Evolutionary conservation across 306 rosid species (phyloP).

Genomic region (Astragalus glycyphyllos): DNA sequence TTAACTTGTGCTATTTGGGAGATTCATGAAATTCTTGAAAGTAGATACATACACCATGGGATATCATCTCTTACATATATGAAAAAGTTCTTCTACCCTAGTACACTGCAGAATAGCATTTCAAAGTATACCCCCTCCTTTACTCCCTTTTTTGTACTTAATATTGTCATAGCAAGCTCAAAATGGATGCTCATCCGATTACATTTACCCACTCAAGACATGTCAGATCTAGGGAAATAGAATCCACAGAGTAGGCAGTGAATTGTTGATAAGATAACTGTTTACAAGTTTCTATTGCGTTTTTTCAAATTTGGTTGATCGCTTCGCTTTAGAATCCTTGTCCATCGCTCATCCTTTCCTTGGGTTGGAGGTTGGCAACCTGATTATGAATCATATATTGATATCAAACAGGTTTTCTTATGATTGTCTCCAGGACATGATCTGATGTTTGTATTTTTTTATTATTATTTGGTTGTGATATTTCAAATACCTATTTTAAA

Average conservation of each 20-base stretch:
- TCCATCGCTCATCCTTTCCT: conserved; percentile 16
- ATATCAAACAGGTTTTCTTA: background rate
- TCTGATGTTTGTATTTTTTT: background rate
- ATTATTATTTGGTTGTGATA: background rate
- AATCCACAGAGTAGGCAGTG: conserved; percentile 11
- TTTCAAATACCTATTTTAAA: conserved; percentile 4
- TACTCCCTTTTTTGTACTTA: background rate
- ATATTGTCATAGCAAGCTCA: too few relatives aligned
- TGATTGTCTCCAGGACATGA: conserved; percentile 5
- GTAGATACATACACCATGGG: background rate
- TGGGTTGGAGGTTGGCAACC: conserved; percentile 4
- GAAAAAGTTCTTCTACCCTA: background rate
- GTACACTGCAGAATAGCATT: background rate
- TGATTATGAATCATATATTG: conserved; percentile 11
- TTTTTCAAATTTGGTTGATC: background rate
- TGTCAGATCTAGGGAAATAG: too few relatives aligned
- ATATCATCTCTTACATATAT: conserved; percentile 6
- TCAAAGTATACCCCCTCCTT: background rate
- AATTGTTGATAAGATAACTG: background rate
- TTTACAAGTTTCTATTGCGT: conserved; percentile 12
- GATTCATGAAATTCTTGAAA: conserved; percentile 17
- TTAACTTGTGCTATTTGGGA: conserved; percentile 4
- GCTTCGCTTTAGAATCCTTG: background rate
- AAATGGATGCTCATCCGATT: too few relatives aligned
- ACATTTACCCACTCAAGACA: too few relatives aligned